Base-by-base conservation (phyloP, 805 yeast species). In the Candida krabiensis region DNA sequence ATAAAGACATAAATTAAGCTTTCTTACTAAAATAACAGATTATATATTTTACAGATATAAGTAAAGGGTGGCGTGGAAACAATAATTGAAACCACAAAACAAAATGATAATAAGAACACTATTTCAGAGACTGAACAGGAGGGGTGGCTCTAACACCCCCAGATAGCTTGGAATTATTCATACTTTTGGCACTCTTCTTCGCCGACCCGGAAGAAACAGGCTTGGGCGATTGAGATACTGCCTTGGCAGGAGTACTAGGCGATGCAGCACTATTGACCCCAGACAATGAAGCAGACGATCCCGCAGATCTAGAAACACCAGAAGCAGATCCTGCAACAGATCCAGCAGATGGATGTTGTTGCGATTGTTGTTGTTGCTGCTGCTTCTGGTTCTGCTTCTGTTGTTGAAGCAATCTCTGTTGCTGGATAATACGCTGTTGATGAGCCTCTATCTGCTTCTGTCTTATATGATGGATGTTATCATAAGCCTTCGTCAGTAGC, bases 401-500 rank as follows among this genome's bases (percentile, higher is more conserved):
- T 46, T 66, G 73, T 33, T 59, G 64, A 19, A 53, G 44, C 30
- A 51, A 16, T 25, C 51, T 50, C 38, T 60, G 64, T 24, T 58
- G 61, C 12, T 50, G 60, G 8, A 55, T 37, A 15, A 54, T n/a
- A 12, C 58, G 44, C 47, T 61, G 60, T 37, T 64, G 68, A 40
- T 63, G 65, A 15, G 63, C 57, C 39, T 57, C 67, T 63, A 81
- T 61, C 77, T 89, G 64, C 25, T 63, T 82, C 80, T 49, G 93
- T 73, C 62, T 80, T 80, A 53, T 79, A 73, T 38, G 86, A 79
- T 15, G 90, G 83, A 56, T 89, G 88, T 51, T 87, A 37, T 89
- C 96, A 56, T 86, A 86, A 0, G 96, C 82, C 60, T 90, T 91
- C 4, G 93, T 79, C 28, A 89, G 69, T 22, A 91, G 64, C 96